Evolutionary conservation across 495 filamentous ascomycete genomes (phyloP).

Genomic region (Penicillium fimorum): DNA sequence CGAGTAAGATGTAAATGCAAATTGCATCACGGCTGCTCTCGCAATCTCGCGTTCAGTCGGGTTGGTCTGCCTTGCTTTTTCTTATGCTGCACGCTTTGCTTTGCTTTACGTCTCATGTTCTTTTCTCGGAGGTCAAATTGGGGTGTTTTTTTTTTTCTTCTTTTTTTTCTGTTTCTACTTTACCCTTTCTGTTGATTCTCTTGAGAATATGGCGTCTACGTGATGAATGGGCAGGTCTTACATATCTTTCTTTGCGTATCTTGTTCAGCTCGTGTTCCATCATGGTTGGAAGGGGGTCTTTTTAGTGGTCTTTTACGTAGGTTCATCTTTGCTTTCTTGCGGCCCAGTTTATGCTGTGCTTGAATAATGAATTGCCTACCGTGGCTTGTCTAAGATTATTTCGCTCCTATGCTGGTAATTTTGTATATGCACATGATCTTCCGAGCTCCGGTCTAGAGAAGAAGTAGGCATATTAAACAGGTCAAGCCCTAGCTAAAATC

Average conservation of each 20-base stretch:
- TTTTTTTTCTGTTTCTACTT: conserved; percentile 8
- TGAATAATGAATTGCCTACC: conserved; percentile 9
- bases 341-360: not conserved
- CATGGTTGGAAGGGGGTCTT: not conserved
- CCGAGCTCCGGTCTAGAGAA: not conserved
- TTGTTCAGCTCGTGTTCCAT: not conserved
- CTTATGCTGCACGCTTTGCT: not conserved
- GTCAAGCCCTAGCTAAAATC: no score
- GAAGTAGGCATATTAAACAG: not conserved
- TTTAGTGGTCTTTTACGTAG: not conserved
- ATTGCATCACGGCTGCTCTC: not conserved
- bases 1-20: conserved; percentile 28
- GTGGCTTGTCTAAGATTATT: not conserved
- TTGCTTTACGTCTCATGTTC: not conserved
- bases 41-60: not conserved
- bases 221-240: conserved; percentile 9
- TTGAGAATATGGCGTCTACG: conserved; percentile 9
- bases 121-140: not conserved
- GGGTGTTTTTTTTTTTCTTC: conserved; percentile 5
- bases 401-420: not conserved
- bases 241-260: conserved; percentile 2
- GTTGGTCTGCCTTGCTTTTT: not conserved
- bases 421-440: not conserved
- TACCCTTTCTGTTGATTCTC: conserved; percentile 1
- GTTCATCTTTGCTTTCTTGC: not conserved